phyloP scores from a whole-genome alignment of 2,329 filamentous ascomycete genomes.

The Neoscytalidium dimidiatum region DNA sequence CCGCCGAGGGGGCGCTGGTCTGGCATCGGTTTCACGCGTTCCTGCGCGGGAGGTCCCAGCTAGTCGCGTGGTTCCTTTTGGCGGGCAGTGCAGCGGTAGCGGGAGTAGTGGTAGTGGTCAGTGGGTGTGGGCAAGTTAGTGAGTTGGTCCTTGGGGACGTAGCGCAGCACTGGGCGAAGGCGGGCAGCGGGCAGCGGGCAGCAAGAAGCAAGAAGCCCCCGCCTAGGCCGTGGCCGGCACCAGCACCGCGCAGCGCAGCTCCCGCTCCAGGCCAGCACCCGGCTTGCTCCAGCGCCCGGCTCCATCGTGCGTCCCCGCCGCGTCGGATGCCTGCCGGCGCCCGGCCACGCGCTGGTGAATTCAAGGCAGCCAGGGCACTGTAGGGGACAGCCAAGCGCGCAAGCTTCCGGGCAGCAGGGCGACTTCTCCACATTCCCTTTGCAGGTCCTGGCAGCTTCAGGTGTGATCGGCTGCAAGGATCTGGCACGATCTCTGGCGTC shows the following conservation, averaged over 20 bases:
- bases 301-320: too few species aligned
- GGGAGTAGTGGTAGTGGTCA: too few species aligned
- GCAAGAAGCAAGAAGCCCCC: too few species aligned
- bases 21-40: neutral
- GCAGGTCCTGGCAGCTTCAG: conserved; percentile 15
- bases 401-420: conserved; percentile 4
- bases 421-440: conserved; percentile 18
- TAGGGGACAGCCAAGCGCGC: neutral
- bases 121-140: too few species aligned
- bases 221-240: neutral
- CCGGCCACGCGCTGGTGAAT: neutral
- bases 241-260: neutral
- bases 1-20: neutral
- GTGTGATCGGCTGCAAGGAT: conserved; percentile 20
- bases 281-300: neutral
- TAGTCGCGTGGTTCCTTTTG: neutral
- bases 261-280: neutral
- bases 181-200: too few species aligned
- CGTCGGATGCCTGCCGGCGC: neutral
- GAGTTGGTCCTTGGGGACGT: too few species aligned
- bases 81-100: neutral
- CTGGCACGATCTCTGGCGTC: conserved; percentile 16
- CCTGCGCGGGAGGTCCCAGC: neutral
- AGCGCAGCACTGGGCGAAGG: neutral
- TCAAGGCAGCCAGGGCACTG: neutral